Conservation (phyloP, 176 grass and related monocot species). For the Cenchrus americanus region DNA sequence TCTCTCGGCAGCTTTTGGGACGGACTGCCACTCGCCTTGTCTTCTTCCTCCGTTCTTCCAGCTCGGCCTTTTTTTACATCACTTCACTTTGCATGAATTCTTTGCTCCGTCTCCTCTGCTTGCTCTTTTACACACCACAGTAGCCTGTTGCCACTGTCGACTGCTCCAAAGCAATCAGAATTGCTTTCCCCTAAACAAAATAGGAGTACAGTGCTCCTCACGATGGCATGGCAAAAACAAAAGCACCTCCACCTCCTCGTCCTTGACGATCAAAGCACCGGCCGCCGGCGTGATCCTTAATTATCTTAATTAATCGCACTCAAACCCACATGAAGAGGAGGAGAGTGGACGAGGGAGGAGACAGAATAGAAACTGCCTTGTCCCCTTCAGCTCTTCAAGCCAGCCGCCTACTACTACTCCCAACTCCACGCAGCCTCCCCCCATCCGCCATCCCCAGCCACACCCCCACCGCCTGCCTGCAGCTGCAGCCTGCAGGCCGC, state of each 20-base stretch:
- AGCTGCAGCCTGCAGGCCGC: background rate
- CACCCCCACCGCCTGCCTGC: background rate
- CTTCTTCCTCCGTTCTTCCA: conserved; percentile 22
- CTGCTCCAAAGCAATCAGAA: too few relatives aligned
- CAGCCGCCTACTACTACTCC: background rate
- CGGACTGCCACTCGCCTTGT: background rate
- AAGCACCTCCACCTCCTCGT: background rate
- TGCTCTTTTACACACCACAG: too few relatives aligned
- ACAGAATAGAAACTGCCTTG: conserved; percentile 73
- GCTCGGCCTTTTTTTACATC: conserved; percentile 20
- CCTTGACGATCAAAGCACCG: background rate
- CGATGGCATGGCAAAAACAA: background rate
- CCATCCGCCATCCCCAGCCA: background rate
- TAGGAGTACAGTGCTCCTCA: background rate
- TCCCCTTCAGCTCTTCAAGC: conserved; percentile 27
- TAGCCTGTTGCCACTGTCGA: background rate
- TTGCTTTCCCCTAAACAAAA: background rate
- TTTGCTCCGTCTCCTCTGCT: background rate
- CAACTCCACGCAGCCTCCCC: background rate
- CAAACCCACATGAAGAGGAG: conserved; percentile 14
- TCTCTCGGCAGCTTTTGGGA: background rate
- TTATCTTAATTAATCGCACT: conserved; percentile 39
- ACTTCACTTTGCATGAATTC: background rate
- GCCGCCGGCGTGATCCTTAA: background rate
- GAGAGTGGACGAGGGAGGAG: conserved; percentile 22